Percentiles rank a stretch among this genome's conserved stretches.
Evolutionary conservation across 2,329 filamentous ascomycete genomes (phyloP).

Genomic region (Macrophomina pseudophaseolina): DNA sequence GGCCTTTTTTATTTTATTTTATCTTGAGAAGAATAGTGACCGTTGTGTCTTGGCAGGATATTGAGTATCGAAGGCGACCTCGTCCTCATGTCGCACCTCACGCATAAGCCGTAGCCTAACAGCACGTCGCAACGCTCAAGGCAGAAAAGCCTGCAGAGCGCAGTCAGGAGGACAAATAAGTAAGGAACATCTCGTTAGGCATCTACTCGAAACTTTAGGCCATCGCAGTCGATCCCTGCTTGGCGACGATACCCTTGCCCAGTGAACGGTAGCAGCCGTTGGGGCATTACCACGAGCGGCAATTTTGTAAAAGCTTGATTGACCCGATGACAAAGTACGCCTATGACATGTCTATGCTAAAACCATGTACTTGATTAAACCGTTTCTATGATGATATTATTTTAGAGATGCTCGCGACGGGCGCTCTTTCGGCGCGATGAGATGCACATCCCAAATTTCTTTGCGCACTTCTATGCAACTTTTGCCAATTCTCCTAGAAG

Average conservation of each 20-base stretch:
- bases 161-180: not conserved
- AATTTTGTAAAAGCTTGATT: not conserved
- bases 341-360: not conserved
- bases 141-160: not conserved
- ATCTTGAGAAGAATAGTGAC: too few species aligned
- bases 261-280: not conserved
- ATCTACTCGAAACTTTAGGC: not conserved
- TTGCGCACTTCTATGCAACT: too few species aligned
- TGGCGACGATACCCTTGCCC: not conserved
- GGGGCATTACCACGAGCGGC: not conserved
- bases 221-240: not conserved
- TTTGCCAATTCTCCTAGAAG: not conserved
- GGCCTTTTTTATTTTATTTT: too few species aligned
- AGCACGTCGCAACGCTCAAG: not conserved
- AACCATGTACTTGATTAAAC: conserved; percentile 19
- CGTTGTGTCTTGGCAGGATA: too few species aligned
- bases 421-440: not conserved
- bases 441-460: not conserved
- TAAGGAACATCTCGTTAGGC: not conserved
- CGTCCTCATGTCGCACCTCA: too few species aligned
- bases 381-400: not conserved
- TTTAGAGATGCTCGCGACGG: not conserved
- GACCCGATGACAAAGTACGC: not conserved
- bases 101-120: too few species aligned
- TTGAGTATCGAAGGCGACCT: too few species aligned